Base-by-base conservation (phyloP, 768 basidiomycete species). In the Nidula microcarpa region DNA sequence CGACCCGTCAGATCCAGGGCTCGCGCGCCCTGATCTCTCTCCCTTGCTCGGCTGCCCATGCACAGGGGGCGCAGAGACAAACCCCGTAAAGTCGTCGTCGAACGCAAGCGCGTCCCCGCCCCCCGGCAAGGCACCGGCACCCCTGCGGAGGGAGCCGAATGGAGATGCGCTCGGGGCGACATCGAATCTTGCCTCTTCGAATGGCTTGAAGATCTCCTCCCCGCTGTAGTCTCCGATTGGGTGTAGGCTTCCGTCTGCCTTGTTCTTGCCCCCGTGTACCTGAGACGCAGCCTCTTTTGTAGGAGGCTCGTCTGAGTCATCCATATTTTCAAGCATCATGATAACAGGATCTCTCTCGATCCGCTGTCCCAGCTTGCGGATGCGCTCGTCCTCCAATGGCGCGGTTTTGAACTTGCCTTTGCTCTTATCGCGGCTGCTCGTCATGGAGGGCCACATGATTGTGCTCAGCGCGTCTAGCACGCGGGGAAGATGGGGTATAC, bases 391-490 rank as follows among this genome's bases (percentile, higher is more conserved):
- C 65, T 50, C 63, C 69, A 49, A 65, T 62, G 33, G 60, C 63
- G 17, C 39, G 45, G 4, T 58, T 59, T 33, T 55, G 23, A 4
- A 30, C 23, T n/a, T n/a, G n/a, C 23, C 23, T 30, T 30, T 30
- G 23, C 23, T 30, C 23, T 30, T 30, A 30, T 30, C 23, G 37
- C 41, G 60, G 57, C 48, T n/a, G 47, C 65, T 69, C 5, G 62
- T 61, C 81, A 94, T 85, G 0, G 86, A 87, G 4, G 91, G 86
- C 91, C 91, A 94, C 86, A 93, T 91, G 60, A 94, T 82, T 0
- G 91, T 91, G 65, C 89, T 86, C 43, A 94, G 71, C 9, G 91
- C 88, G 62, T 91, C 89, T 16, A 89, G 59, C 6, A 91, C 83
- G 23, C 91, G 83, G 33, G 82, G 79, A 34, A 91, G 77, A 10